Evolutionary conservation across 2,329 filamentous ascomycete genomes (phyloP).

Genomic region (Trichoderma simmonsii): DNA sequence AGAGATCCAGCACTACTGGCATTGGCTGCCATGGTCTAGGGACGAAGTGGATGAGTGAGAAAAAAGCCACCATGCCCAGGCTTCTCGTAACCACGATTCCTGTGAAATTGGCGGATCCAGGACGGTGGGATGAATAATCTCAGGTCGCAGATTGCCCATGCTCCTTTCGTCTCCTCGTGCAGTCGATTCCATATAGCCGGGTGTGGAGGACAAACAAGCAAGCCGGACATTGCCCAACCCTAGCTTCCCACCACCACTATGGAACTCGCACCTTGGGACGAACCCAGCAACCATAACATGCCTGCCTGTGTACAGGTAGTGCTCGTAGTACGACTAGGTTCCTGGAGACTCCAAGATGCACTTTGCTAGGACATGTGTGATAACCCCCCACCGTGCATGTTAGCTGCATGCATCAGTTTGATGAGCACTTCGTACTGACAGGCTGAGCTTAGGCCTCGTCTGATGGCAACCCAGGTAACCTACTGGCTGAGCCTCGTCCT

Average conservation of each 20-base stretch:
- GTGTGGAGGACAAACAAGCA: neutral
- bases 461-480: neutral
- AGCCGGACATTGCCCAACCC: neutral
- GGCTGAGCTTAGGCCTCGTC: neutral
- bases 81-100: neutral
- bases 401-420: neutral
- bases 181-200: neutral
- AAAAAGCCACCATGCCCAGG: neutral
- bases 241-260: neutral
- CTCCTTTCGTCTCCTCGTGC: conserved; percentile 1
- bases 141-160: neutral
- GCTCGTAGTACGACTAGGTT: neutral
- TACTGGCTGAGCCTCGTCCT: neutral
- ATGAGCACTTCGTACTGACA: conserved; percentile 4
- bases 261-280: neutral
- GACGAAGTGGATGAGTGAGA: neutral
- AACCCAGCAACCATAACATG: neutral
- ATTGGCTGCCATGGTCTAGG: neutral
- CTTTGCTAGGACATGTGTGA: neutral
- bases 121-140: neutral
- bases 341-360: neutral
- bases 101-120: neutral
- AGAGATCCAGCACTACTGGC: neutral
- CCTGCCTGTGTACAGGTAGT: neutral
- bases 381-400: neutral